A percentile compares a stretch with the other conserved stretches of the same genome.
Conservation (phyloP, 768 basidiomycete genomes). For the Boletus rubroflammeus region DNA sequence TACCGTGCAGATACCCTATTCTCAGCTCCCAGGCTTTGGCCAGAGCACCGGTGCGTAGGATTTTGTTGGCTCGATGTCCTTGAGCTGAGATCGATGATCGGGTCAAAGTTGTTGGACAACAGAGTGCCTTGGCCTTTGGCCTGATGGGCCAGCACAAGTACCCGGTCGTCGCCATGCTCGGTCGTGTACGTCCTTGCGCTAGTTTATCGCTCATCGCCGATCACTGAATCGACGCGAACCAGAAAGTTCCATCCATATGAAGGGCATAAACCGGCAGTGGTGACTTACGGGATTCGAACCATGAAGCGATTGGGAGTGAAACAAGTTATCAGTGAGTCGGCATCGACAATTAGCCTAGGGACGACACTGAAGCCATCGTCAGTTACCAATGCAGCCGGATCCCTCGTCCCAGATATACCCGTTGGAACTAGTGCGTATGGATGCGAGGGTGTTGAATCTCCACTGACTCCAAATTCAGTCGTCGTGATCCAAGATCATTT, state of each 20-base stretch:
- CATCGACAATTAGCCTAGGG: background rate
- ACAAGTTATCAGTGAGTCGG: slow-evolving; percentile 64
- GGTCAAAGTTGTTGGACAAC: slow-evolving; percentile 69
- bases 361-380: slow-evolving; percentile 1
- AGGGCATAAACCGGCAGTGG: slow-evolving; percentile 65
- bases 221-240: slow-evolving; percentile 5
- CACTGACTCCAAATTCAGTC: slow-evolving; percentile 42
- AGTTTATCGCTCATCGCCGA: background rate
- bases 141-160: slow-evolving; percentile 61
- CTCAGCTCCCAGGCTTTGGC: slow-evolving; percentile 66
- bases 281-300: slow-evolving; percentile 75
- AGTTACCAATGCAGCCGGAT: slow-evolving; percentile 91
- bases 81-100: background rate
- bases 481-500: slow-evolving; percentile 84
- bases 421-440: slow-evolving; percentile 75
- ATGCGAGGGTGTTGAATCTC: background rate
- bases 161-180: slow-evolving; percentile 88
- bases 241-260: slow-evolving; percentile 82
- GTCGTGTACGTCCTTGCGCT: slow-evolving; percentile 51
- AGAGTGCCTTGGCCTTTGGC: slow-evolving; percentile 79
- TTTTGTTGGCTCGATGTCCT: background rate
- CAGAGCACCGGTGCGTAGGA: slow-evolving; percentile 63
- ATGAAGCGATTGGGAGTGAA: slow-evolving; percentile 77
- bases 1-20: slow-evolving; percentile 60
- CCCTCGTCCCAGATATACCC: slow-evolving; percentile 65